These are phyloP conservation scores for Avicennia marina DNA, from an alignment of 257 asterid species.

Conservation along the genomic window DNA sequence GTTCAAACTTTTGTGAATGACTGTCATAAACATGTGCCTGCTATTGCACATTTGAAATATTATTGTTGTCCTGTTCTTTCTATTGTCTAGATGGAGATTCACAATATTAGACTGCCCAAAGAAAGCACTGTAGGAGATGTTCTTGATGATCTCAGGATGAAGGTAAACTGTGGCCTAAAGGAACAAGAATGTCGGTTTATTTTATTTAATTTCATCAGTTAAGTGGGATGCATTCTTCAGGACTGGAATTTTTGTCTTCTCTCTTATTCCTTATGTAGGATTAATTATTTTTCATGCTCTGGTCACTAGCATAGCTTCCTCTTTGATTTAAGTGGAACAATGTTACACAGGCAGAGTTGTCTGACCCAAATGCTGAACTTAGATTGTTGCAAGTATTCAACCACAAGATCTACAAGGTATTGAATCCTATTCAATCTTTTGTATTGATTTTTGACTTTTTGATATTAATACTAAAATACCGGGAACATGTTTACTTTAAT, in stretches of 20 bases:
- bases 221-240: conserved; percentile 4
- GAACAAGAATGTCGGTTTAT: conserved; percentile 12
- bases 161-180: conserved; percentile 35
- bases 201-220: conserved; percentile 3
- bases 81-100: conserved; percentile 30
- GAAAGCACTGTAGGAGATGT: conserved; percentile 54
- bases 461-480: no score
- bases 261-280: neutral
- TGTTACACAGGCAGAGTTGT: conserved; percentile 45
- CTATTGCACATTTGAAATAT: conserved; percentile 14
- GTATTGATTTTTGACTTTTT: no score
- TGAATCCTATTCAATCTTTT: no score
- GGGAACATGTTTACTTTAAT: no score
- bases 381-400: conserved; percentile 58
- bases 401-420: conserved; percentile 63
- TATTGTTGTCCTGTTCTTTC: neutral
- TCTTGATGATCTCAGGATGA: conserved; percentile 43
- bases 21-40: neutral
- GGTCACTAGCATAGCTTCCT: conserved; percentile 6
- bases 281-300: conserved; percentile 13
- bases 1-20: conserved; percentile 8
- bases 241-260: conserved; percentile 3
- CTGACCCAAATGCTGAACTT: conserved; percentile 57
- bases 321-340: conserved; percentile 7
- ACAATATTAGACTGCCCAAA: conserved; percentile 44